Evolutionary conservation across 495 filamentous ascomycete genomes (phyloP), one percentile per base, ranked within the genome.

Genomic region (Lophiostoma macrostomum): DNA sequence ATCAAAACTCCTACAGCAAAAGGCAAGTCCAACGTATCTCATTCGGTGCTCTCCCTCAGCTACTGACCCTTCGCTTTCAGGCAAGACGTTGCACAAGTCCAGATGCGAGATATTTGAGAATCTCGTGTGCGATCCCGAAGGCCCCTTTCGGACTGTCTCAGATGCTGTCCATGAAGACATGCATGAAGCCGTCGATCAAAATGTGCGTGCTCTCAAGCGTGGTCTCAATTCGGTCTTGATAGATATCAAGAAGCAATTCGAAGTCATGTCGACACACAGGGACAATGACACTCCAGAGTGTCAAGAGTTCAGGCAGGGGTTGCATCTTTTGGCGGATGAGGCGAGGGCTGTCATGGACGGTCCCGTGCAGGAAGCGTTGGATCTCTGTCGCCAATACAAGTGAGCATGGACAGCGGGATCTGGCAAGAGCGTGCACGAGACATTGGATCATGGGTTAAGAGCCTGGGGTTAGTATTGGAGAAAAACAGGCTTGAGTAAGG

Each of bases 201-300:
- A 44, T 28, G 11, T 14, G 19, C 5, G 19, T 10, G 16, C 24
- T 29, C 14, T 6, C n/a, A 23, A 28, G 13, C 3, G 23, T 2
- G 18, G 13, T 44, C 19, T 25, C 11, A 28, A 25, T 25, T n/a
- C n/a, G n/a, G 30, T 44, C 5, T 28, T 44, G 3, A 18, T 8
- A 1, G 8, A 25, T 2, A 28, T 44, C 3, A 8, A 44, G 24
- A 23, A 44, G 20, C 22, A 44, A 14, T 30, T 47, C 28, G 43
- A 31, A 4, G 14, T 11, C 3, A 32, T 47, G 25, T 28, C 31
- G 11, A 7, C 20, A 29, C 38, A 14, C 31, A 46, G 27, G 29
- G 29, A 35, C 11, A 32, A 43, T 8, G 36, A 53, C 23, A 30
- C 37, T 20, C 37, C 29, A 13, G 36, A 53, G 16, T 37, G 37